These are phyloP conservation scores for Deinandra increscens DNA, from an alignment of 129 eudicot genomes.

Conservation along the genomic window DNA sequence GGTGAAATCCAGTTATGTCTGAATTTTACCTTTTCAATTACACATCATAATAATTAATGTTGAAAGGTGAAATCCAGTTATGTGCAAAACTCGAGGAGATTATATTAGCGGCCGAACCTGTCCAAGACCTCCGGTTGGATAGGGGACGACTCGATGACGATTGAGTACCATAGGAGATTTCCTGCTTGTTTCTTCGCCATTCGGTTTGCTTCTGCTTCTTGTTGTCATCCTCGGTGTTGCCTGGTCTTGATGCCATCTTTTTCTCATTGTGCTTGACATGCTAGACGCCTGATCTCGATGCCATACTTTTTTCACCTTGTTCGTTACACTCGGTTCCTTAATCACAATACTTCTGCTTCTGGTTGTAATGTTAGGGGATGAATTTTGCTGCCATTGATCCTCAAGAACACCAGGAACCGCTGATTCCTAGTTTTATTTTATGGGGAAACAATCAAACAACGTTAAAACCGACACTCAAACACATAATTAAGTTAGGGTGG, in stretches of 20 bases:
- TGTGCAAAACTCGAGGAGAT: not conserved
- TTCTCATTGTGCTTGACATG: constrained; percentile 7
- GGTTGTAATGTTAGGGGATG: constrained; percentile 49
- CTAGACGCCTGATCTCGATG: not conserved
- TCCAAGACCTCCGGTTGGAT: constrained; percentile 61
- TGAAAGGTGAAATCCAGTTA: no score
- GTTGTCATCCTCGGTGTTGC: constrained; percentile 21
- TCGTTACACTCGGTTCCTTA: constrained; percentile 44
- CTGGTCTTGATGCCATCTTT: constrained; percentile 27
- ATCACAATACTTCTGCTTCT: constrained; percentile 55
- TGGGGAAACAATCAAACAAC: not conserved
- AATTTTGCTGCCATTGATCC: constrained; percentile 42
- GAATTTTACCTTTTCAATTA: no score
- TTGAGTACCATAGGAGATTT: constrained; percentile 58
- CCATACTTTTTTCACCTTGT: constrained; percentile 29
- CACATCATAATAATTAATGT: no score
- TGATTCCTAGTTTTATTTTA: constrained; percentile 53
- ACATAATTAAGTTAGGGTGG: no score
- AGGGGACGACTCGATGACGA: constrained; percentile 65
- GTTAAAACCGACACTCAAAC: not conserved
- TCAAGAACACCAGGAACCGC: constrained; percentile 59
- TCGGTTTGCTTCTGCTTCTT: constrained; percentile 37
- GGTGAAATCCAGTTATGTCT: no score
- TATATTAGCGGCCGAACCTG: constrained; percentile 39
- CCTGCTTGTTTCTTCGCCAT: constrained; percentile 47